These are phyloP conservation scores for Pyricularia pennisetigena DNA, from an alignment of 2,329 filamentous ascomycete species.

Conservation along the genomic window DNA sequence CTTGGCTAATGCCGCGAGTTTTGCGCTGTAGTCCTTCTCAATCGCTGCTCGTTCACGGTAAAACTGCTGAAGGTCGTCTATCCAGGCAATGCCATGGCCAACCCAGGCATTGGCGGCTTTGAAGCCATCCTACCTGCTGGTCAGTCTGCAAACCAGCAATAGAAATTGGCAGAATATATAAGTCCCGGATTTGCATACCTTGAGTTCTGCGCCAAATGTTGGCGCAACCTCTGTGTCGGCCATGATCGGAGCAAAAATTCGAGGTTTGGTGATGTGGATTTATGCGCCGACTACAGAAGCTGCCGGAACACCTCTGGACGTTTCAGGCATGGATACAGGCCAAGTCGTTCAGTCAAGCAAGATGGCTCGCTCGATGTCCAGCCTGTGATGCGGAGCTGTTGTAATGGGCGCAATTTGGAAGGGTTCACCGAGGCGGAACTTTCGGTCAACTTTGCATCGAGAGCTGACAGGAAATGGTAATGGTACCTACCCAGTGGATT, in stretches of 20 bases:
- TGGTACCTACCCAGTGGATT: not conserved
- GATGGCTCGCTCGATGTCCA: not conserved
- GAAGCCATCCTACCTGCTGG: constrained; percentile 69
- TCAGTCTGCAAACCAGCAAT: not conserved
- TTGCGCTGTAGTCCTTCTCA: constrained; percentile 93
- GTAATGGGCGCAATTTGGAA: constrained; percentile 1
- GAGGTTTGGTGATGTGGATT: not conserved
- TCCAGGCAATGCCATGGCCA: constrained; percentile 79
- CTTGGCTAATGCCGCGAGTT: constrained; percentile 78
- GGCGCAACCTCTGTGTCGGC: constrained; percentile 54
- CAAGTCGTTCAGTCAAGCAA: not conserved
- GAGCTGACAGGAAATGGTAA: not conserved
- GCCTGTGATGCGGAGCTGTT: not conserved
- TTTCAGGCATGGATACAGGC: not conserved
- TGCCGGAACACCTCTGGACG: not conserved
- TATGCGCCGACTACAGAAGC: not conserved
- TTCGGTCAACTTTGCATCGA: not conserved
- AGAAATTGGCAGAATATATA: not conserved
- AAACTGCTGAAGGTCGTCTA: constrained; percentile 94
- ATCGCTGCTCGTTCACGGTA: constrained; percentile 91
- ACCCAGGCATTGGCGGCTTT: constrained; percentile 93
- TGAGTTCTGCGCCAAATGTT: constrained; percentile 88
- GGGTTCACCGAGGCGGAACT: not conserved
- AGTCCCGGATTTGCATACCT: constrained; percentile 42
- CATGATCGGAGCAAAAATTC: not conserved